These are phyloP conservation scores for Strobilomyces dryophilus DNA, from an alignment of 768 basidiomycete species.

Conservation along the genomic window DNA sequence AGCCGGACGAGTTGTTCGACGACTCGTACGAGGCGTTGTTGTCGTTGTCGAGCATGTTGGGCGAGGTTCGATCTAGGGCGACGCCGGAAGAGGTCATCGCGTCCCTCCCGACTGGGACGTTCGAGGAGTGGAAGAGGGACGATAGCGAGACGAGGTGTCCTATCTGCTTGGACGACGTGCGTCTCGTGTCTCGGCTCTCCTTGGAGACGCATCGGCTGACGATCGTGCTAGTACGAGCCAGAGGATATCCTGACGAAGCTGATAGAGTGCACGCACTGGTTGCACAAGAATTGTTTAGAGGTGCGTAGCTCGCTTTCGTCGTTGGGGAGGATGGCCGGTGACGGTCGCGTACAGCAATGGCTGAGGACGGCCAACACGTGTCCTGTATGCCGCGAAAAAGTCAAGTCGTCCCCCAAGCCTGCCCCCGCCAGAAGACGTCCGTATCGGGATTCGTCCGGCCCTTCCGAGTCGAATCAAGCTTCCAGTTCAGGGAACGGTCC, in stretches of 20 bases:
- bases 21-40: slow-evolving; percentile 69
- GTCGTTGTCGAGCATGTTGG: slow-evolving; percentile 52
- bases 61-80: slow-evolving; percentile 63
- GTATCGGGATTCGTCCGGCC: neutral
- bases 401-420: slow-evolving; percentile 31
- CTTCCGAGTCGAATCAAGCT: slow-evolving; percentile 11
- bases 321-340: neutral
- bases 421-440: slow-evolving; percentile 19
- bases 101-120: slow-evolving; percentile 54
- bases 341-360: slow-evolving; percentile 59
- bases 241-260: slow-evolving; percentile 64
- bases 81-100: slow-evolving; percentile 61
- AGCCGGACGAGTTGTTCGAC: slow-evolving; percentile 78
- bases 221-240: slow-evolving; percentile 50
- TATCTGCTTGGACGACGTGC: slow-evolving; percentile 80
- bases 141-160: slow-evolving; percentile 75
- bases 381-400: slow-evolving; percentile 72
- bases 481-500: neutral
- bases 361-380: slow-evolving; percentile 71
- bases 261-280: slow-evolving; percentile 72
- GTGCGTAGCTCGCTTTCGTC: slow-evolving; percentile 34
- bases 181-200: slow-evolving; percentile 24
- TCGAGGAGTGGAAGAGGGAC: slow-evolving; percentile 62
- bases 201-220: neutral
- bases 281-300: slow-evolving; percentile 73